These are phyloP conservation scores for Aquilaria sinensis DNA, from an alignment of 345 rosid species.

Conservation along the genomic window DNA sequence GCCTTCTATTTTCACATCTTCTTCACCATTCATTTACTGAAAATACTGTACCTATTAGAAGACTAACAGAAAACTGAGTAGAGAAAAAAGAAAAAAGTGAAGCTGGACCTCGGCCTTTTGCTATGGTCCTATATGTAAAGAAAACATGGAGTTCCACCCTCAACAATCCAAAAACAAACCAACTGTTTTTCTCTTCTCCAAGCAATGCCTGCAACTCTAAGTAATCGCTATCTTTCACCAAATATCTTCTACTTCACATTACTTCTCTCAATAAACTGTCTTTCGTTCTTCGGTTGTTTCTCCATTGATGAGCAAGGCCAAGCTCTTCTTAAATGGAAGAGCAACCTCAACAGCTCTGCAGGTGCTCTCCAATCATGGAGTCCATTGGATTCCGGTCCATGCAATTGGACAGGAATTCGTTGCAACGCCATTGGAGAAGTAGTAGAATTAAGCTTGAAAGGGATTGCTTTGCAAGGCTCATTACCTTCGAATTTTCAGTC, in stretches of 20 bases:
- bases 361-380: constrained; percentile 55
- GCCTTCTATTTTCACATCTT: no score
- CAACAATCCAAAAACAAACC: constrained; percentile 57
- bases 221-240: constrained; percentile 34
- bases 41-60: no score
- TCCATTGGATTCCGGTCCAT: constrained; percentile 35
- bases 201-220: constrained; percentile 47
- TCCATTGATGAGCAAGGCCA: constrained; percentile 65
- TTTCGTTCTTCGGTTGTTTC: constrained; percentile 38
- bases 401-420: no score
- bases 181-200: constrained; percentile 27
- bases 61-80: neutral
- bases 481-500: no score
- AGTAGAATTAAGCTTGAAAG: no score
- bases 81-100: constrained; percentile 19
- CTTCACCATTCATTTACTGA: no score
- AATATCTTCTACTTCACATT: constrained; percentile 37
- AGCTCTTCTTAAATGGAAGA: constrained; percentile 78
- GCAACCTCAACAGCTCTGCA: constrained; percentile 45
- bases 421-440: no score
- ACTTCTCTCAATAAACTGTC: constrained; percentile 28
- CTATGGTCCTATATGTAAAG: constrained; percentile 51
- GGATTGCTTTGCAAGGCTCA: no score
- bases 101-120: constrained; percentile 69
- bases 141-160: constrained; percentile 80